Evolutionary conservation across 2,329 filamentous ascomycete species (phyloP), one percentile per base, ranked within the genome.

Genomic region (Colletotrichum spaethianum): DNA sequence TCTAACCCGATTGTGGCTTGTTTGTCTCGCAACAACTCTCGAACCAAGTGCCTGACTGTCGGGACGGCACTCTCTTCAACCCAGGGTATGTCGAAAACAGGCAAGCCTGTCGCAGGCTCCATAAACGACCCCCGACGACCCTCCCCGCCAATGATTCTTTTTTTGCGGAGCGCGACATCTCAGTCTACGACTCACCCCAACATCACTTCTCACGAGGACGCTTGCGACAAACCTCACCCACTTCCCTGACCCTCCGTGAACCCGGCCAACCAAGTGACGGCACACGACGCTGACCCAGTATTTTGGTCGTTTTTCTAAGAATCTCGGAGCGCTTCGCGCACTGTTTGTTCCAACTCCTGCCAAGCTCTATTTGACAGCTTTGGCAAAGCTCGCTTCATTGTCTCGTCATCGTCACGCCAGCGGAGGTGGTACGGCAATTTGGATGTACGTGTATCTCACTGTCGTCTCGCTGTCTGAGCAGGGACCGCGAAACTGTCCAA

Each of bases 41-140:
- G 60, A 55, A 60, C 65, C 70, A 59, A 36, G 65, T 60, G 59
- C 70, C 70, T 28, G 70, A 72, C 31, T 64, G 59, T 72, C 65
- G 70, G 65, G 70, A 72, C 59, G 66, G 59, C 18, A 11, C 59
- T 55, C 65, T 72, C 46, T 63, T 60, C 60, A 63, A 61, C 57
- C 53, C n/a, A 63, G 61, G 23, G 20, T 31, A 40, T 63, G 36
- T 44, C 18, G 46, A 26, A 26, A 40, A 33, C 26, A 42, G 42
- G 31, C 11, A 63, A n/a, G 11, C 53, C 23, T 59, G 64, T 57
- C n/a, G 65, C 53, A 60, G 36, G 63, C 44, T 63, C 69, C 59
- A 63, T 59, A 63, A n/a, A 33, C 23, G 16, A 60, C 40, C 52
- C 36, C 65, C 59, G n/a, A 44, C 53, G 63, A 28, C 59, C 23